Base-by-base conservation (phyloP, 441 rosid species). In the Corymbia citriodora region DNA sequence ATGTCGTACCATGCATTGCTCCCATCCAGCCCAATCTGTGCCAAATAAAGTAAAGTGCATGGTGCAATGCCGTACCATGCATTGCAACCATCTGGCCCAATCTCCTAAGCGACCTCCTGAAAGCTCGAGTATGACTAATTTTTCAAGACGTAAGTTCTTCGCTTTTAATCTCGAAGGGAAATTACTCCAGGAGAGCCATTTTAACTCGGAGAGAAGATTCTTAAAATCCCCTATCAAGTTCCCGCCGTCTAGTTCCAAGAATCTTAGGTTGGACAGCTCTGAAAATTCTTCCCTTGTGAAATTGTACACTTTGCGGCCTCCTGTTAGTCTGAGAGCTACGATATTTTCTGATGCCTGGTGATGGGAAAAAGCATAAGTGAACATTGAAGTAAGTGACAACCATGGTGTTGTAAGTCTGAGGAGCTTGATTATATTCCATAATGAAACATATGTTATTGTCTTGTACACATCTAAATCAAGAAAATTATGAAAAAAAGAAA, bases 71-170 rank as follows among this genome's bases (percentile, higher is more conserved):
- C 9, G 48, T 70, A 70, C 81, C 81, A 33, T 40, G 81, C 48
- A 70, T 70, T 19, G 81, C n/a, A 31, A 53, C 88, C 90, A 83
- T 16, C 83, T 82, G 1, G 1, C 19, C 83, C 82, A 63, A 25
- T 89, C 33, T n/a, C 3, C 3, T 1, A 49, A 16, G 3, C 0
- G 1, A 5, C 0, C 0, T 36, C 0, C 0, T 9, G 6, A 33
- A 33, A 70, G 48, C 81, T 70, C 4, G 14, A 89, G 82, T 52
- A 85, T 82, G 12, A 12, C 11, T 21, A 89, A 14, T 21, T 89
- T 89, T 49, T 85, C 36, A 13, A 85, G 72, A 21, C 14, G 8
- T 33, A 89, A 33, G 25, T 50, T 74, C 33, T 10, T 86, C 0
- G 45, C 88, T 54, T 29, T 2, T 8, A 86, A 86, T 89, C 7